A percentile compares a stretch with the other conserved stretches of the same genome.
These are phyloP conservation scores for Exophiala phaeomuriformis DNA, from an alignment of 2,329 filamentous ascomycete species.

Conservation along the genomic window DNA sequence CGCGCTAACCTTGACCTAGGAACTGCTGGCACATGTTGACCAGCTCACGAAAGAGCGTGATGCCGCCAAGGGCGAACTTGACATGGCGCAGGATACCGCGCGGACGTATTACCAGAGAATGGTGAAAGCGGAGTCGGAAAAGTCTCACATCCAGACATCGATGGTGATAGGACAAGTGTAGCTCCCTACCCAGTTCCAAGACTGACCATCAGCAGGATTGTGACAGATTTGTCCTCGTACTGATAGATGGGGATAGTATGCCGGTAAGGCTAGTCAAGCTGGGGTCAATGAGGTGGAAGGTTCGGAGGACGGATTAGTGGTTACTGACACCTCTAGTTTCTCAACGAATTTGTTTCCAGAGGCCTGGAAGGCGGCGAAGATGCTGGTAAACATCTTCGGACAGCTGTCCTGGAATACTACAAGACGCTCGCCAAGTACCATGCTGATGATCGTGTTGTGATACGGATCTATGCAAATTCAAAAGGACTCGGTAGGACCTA, in stretches of 20 bases:
- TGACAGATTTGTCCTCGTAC: constrained; percentile 21
- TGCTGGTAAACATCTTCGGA: constrained; percentile 21
- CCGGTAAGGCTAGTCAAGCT: constrained; percentile 28
- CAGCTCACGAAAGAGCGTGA: constrained; percentile 16
- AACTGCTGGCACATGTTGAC: constrained; percentile 15
- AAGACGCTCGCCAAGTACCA: constrained; percentile 18
- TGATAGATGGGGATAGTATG: constrained; percentile 33
- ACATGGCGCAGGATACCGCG: constrained; percentile 20
- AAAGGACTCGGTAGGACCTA: constrained; percentile 35
- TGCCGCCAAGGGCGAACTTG: constrained; percentile 15
- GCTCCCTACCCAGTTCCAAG: neutral
- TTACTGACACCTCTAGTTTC: constrained; percentile 17
- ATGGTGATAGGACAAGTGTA: constrained; percentile 10
- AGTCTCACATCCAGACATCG: constrained; percentile 10
- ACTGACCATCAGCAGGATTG: constrained; percentile 19
- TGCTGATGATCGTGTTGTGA: constrained; percentile 29
- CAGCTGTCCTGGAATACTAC: constrained; percentile 13
- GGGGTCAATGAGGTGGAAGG: neutral
- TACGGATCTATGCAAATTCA: constrained; percentile 38
- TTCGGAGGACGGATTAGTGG: neutral
- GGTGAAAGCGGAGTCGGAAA: constrained; percentile 19
- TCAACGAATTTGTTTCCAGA: constrained; percentile 18
- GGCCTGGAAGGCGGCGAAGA: constrained; percentile 21
- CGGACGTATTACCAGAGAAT: constrained; percentile 18
- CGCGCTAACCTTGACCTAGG: constrained; percentile 8